Evolutionary conservation across 2,329 filamentous ascomycete genomes (phyloP).

Genomic region (Hypoxylon sp.): DNA sequence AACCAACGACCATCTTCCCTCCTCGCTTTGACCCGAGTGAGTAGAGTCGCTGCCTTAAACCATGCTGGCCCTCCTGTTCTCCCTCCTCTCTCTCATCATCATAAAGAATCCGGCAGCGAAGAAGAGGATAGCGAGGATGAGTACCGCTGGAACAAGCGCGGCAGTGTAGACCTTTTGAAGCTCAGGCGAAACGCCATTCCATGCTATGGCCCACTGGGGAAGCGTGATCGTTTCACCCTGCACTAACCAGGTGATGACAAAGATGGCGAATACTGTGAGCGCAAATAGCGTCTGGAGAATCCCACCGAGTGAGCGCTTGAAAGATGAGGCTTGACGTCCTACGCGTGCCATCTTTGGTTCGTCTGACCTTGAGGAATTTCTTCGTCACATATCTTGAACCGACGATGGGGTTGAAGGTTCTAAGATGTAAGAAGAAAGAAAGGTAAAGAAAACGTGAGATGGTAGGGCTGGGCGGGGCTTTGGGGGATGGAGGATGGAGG

Average conservation of each 20-base stretch:
- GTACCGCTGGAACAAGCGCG: constrained; percentile 32
- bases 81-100: constrained; percentile 31
- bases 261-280: constrained; percentile 33
- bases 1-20: background rate
- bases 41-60: constrained; percentile 7
- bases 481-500: constrained; percentile 2
- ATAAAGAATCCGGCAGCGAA: constrained; percentile 25
- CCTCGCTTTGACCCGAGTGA: background rate
- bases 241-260: constrained; percentile 36
- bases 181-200: constrained; percentile 32
- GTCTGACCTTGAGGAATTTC: background rate
- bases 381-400: constrained; percentile 18
- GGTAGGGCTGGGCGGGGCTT: constrained; percentile 39
- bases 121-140: constrained; percentile 32
- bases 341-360: constrained; percentile 19
- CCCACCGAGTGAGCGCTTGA: constrained; percentile 20
- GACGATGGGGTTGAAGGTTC: constrained; percentile 4
- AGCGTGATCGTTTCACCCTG: constrained; percentile 29
- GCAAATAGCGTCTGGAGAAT: constrained; percentile 35
- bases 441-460: constrained; percentile 7
- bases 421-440: background rate
- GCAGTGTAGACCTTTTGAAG: constrained; percentile 28
- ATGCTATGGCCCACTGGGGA: constrained; percentile 40
- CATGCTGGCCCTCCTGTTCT: constrained; percentile 4
- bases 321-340: constrained; percentile 8